Evolutionary conservation across 2,329 filamentous ascomycete species (phyloP).

Genomic region (Neocatenulostroma microsporum): DNA sequence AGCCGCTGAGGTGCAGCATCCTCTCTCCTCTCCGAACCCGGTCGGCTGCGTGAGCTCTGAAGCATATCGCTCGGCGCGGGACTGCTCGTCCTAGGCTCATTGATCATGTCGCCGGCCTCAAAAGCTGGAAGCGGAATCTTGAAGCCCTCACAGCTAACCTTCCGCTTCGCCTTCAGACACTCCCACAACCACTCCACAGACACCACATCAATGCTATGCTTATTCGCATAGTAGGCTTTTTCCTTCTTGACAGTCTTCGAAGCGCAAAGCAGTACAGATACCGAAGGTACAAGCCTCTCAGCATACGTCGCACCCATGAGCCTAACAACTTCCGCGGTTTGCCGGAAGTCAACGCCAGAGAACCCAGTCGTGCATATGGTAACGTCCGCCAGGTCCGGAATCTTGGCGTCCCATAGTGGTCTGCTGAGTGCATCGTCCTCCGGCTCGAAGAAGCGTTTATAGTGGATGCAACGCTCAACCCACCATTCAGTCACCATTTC

Average conservation of each 20-base stretch:
- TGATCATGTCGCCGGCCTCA: slow-evolving; percentile 13
- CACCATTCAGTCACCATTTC: slow-evolving; percentile 78
- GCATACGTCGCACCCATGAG: slow-evolving; percentile 69
- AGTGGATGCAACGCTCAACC: slow-evolving; percentile 78
- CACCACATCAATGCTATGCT: slow-evolving; percentile 75
- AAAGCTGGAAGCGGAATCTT: slow-evolving; percentile 15
- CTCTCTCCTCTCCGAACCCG: slow-evolving; percentile 8
- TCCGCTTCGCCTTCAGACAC: slow-evolving; percentile 53
- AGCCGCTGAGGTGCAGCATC: slow-evolving; percentile 17
- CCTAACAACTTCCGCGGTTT: slow-evolving; percentile 67
- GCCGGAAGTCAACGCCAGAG: slow-evolving; percentile 72
- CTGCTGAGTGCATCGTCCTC: slow-evolving; percentile 63
- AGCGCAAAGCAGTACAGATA: slow-evolving; percentile 68
- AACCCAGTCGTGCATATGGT: slow-evolving; percentile 66
- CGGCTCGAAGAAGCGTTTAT: slow-evolving; percentile 63
- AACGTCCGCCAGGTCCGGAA: slow-evolving; percentile 33
- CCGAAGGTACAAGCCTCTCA: slow-evolving; percentile 62
- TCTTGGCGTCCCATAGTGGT: slow-evolving; percentile 53
- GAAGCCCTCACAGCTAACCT: slow-evolving; percentile 40
- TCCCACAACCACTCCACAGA: slow-evolving; percentile 76
- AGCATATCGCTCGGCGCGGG: slow-evolving; percentile 9
- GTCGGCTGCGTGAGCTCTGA: slow-evolving; percentile 3
- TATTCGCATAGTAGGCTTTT: slow-evolving; percentile 69
- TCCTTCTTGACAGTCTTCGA: slow-evolving; percentile 49
- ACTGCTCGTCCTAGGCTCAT: slow-evolving; percentile 10